phyloP scores from a whole-genome alignment of 768 basidiomycete species.

The Hirschioporus abietinus region DNA sequence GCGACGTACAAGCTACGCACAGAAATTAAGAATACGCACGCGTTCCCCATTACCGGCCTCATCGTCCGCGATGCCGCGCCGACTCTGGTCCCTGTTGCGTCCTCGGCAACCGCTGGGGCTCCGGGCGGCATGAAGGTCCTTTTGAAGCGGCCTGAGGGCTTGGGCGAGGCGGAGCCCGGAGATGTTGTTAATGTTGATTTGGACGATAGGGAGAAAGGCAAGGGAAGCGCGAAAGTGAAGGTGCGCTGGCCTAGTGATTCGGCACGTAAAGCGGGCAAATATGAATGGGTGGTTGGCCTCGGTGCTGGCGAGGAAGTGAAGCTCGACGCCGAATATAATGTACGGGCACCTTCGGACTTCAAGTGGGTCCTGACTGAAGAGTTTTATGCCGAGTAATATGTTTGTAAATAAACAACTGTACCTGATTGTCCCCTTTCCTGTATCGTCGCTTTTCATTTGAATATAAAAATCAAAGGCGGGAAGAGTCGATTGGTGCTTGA shows the following conservation, averaged over 20 bases:
- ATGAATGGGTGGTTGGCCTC: conserved; percentile 25
- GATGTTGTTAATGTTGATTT: conserved; percentile 12
- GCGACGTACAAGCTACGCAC: conserved; percentile 13
- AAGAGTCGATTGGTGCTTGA: neutral
- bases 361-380: conserved; percentile 10
- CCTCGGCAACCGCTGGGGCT: too few relatives aligned
- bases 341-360: conserved; percentile 21
- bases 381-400: neutral
- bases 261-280: conserved; percentile 11
- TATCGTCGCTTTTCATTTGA: neutral
- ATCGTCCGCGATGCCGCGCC: conserved; percentile 25
- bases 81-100: conserved; percentile 12
- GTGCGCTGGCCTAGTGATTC: conserved; percentile 12
- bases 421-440: conserved; percentile 4
- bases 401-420: neutral
- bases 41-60: conserved; percentile 35
- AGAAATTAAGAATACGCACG: conserved; percentile 33
- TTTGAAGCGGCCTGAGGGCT: conserved; percentile 21
- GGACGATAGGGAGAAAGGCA: conserved; percentile 19
- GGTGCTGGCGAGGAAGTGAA: conserved; percentile 19
- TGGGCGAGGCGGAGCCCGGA: conserved; percentile 18
- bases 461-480: neutral
- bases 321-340: conserved; percentile 25
- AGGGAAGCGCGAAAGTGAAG: conserved; percentile 16
- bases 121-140: conserved; percentile 22